Evolutionary conservation across 768 basidiomycete genomes (phyloP), one percentile per base, ranked within the genome.

Genomic region (Boletus barrowsii): DNA sequence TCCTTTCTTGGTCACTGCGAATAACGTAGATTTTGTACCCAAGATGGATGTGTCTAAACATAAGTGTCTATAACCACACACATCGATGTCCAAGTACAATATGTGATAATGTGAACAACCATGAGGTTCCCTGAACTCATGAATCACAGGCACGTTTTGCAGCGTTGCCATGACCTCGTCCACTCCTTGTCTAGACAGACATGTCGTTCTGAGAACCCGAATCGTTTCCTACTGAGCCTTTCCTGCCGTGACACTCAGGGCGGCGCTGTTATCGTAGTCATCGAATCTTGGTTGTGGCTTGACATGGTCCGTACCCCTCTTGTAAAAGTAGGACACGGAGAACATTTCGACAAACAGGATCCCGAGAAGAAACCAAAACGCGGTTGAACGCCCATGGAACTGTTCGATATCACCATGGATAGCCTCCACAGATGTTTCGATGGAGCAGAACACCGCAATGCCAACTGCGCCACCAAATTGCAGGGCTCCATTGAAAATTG

Each of bases 381-480:
- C 73, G 17, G 74, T 78, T 4, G 74, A 73, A 46, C 77, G 75
- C 5, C 80, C 79, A 11, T 62, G 42, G 57, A 74, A 78, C 14
- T 62, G 61, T 9, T 49, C 49, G 10, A 68, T 48, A 2, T 72
- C 73, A 6, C 71, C 73, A 54, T 70, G 60, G 15, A 46, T 56
- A 42, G 54, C 53, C 60, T 78, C 71, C 29, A 82, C 68, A 39
- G 76, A 76, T 4, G 73, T 72, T 68, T 79, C 67, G 58, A 83
- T 81, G 17, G 79, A 76, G 32, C 65, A 75, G 24, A 81, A 72
- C 24, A 73, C 72, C 14, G 83, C 78, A 32, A 79, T 67, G 18
- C 79, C 80, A 20, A 79, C 68, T 7, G 83, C 82, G 10, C 74
- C 74, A 33, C 81, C 80, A 53, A 80, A 68, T 62, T 84, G 79